Base-by-base conservation (phyloP, 1,139 yeast genomes). In the Hemisphaericaspora lyxosophila region DNA sequence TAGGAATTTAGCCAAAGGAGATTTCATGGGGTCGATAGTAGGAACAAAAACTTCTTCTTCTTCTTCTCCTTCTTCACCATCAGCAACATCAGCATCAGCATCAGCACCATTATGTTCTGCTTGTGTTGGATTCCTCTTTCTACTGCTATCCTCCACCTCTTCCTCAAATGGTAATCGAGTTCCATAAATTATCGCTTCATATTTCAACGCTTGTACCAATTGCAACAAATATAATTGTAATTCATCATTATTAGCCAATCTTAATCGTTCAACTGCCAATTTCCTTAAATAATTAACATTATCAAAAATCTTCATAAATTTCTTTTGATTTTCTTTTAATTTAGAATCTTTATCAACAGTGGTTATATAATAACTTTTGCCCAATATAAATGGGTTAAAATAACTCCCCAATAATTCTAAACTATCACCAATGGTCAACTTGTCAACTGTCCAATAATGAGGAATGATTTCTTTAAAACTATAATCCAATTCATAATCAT, bases 391-490 rank as follows among this genome's bases (percentile, higher is more conserved):
- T 0, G 76, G 76, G 41, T 70, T 67, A 49, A 71, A 90, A 40
- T 77, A 78, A 13, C 87, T 86, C 11, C 97, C 88, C 31, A 92
- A 66, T 12, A 92, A 66, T 55, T 92, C 98, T 40, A 92, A 68
- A 0, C 97, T 96, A 60, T 92, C 97, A 38, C 92, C 96, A 25
- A 92, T 83, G 47, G 88, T 95, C 40, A 88, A 82, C 48, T 84
- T 86, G 12, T 85, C 87, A 2, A 67, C 75, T 11, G 65, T 51
- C 77, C 77, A 71, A 47, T 67, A 67, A 32, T 58, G 55, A 0
- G 75, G 75, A 15, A 71, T 56, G 7, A 71, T 67, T 45, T 71
- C 75, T 34, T 77, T 82, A 39, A 88, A 75, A 5, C 89, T 92
- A 57, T 88, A 95, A 35, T 70, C 75, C 18, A 85, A 77, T 61